These are phyloP conservation scores for Phytophthora sansomeana DNA, from an alignment of 352 stramenopile species.

Conservation along the genomic window DNA sequence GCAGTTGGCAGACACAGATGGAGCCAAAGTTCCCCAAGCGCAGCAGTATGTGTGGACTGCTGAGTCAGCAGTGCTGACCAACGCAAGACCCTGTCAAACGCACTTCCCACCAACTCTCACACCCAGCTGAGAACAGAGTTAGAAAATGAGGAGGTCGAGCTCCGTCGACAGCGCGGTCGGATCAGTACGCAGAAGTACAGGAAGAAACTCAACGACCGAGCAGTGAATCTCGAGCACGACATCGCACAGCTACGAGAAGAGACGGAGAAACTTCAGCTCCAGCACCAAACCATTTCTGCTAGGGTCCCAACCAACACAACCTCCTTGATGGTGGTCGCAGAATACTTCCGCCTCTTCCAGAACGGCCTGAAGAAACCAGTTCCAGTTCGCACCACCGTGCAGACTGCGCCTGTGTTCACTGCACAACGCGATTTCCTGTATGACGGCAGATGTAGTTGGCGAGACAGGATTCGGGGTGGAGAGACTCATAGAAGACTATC, in stretches of 20 bases:
- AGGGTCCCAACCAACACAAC: background rate
- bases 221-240: background rate
- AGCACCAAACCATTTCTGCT: background rate
- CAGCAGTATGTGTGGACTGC: no score
- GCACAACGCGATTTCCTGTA: conserved; percentile 5
- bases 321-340: background rate
- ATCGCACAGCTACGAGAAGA: conserved; percentile 1
- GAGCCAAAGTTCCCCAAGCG: no score
- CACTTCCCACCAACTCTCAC: no score
- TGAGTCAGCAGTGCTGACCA: no score
- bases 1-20: no score
- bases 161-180: background rate
- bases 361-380: background rate
- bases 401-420: background rate
- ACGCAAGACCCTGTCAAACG: no score
- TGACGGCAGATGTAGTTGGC: background rate
- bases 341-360: conserved; percentile 5
- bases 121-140: no score
- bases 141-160: background rate
- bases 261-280: background rate
- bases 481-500: background rate
- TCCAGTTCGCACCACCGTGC: no score
- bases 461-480: background rate
- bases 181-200: background rate
- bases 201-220: background rate